A percentile compares a stretch with the other conserved stretches of the same genome.
Conservation (phyloP, 768 basidiomycete genomes). For the Coprinellus aureogranulatus region DNA sequence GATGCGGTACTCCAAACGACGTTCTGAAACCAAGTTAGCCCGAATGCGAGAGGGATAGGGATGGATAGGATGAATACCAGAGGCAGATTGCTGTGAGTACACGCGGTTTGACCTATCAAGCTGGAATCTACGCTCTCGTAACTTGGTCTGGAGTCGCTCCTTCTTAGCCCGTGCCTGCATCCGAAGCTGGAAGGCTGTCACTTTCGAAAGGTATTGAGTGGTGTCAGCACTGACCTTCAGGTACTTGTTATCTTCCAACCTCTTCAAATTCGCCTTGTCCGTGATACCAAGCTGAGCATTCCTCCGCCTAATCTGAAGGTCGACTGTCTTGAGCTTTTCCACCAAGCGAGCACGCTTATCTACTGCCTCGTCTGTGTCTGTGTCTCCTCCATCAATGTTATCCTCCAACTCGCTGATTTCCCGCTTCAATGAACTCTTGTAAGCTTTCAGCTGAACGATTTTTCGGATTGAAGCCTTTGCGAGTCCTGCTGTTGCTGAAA, state of each 20-base stretch:
- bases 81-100: slow-evolving; percentile 14
- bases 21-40: slow-evolving; percentile 16
- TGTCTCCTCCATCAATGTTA: neutral
- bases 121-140: slow-evolving; percentile 27
- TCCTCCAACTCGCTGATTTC: neutral
- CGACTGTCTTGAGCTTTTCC: neutral
- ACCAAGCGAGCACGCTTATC: neutral
- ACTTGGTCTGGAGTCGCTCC: slow-evolving; percentile 14
- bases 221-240: neutral
- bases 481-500: neutral
- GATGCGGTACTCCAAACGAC: slow-evolving; percentile 27
- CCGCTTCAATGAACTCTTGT: neutral
- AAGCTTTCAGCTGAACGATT: neutral
- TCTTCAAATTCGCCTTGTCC: neutral
- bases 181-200: slow-evolving; percentile 13
- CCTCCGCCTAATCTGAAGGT: neutral
- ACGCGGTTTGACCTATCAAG: slow-evolving; percentile 18
- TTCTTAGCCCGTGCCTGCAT: slow-evolving; percentile 26
- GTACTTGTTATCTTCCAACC: neutral
- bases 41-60: neutral
- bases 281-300: neutral
- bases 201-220: neutral
- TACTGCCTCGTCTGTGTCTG: neutral
- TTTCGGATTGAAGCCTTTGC: neutral
- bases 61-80: slow-evolving; percentile 10